Conservation (phyloP, 352 stramenopile genomes). For the Phytophthora podocarpi region DNA sequence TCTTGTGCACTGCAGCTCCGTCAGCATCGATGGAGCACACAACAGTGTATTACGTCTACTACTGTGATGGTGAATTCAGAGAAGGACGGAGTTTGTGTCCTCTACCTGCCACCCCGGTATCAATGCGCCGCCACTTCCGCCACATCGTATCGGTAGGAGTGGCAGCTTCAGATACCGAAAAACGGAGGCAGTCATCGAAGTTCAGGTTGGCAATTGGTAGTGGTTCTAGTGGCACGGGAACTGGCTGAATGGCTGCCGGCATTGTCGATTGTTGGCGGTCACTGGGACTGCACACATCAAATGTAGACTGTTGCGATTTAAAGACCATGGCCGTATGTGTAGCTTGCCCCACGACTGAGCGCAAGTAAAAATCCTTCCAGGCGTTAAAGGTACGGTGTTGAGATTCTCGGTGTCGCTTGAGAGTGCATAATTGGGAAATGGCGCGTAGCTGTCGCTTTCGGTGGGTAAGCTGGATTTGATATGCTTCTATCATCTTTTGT, state of each 20-base stretch:
- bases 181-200: neutral
- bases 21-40: no score
- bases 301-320: conserved; percentile 8
- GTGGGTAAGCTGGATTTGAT: neutral
- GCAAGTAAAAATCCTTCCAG: conserved; percentile 64
- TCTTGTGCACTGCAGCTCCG: no score
- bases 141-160: conserved; percentile 30
- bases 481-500: neutral
- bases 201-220: neutral
- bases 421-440: conserved; percentile 10
- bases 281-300: neutral
- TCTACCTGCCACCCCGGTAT: conserved; percentile 9
- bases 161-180: neutral
- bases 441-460: conserved; percentile 22
- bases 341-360: conserved; percentile 54
- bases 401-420: conserved; percentile 7
- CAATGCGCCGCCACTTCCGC: conserved; percentile 30
- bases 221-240: neutral
- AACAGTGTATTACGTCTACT: no score
- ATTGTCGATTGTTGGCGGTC: neutral
- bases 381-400: conserved; percentile 31
- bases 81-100: neutral
- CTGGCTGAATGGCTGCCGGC: conserved; percentile 3
- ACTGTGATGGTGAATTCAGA: neutral
- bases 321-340: conserved; percentile 71